Percentiles rank a stretch among this genome's conserved stretches.
Evolutionary conservation across 192 early-diverging fungal species (phyloP).

Genomic region (Mortierella hygrophila): DNA sequence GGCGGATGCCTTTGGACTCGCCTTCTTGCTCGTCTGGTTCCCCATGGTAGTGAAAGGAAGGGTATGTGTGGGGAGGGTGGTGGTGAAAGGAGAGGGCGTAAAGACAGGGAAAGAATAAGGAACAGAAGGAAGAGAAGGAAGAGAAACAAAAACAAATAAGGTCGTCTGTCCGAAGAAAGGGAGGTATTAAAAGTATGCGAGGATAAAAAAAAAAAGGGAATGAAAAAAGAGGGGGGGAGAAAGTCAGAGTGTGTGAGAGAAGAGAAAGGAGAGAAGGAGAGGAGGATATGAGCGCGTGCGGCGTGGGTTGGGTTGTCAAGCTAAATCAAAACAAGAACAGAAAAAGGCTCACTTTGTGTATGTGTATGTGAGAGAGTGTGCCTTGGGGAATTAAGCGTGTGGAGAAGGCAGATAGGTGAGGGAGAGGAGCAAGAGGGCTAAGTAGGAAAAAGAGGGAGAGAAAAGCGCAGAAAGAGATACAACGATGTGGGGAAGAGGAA

Average conservation of each 20-base stretch:
- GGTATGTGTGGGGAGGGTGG: no score
- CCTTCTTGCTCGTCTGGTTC: constrained; percentile 30
- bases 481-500: background rate
- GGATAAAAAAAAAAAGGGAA: background rate
- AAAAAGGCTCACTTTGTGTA: background rate
- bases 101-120: background rate
- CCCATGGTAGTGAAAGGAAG: constrained; percentile 13
- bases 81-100: background rate
- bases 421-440: background rate
- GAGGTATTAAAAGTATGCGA: background rate
- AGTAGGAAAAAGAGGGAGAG: background rate
- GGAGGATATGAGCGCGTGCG: no score
- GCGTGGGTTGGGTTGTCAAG: background rate
- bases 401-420: background rate
- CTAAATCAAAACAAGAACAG: no score
- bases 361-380: background rate
- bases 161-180: background rate
- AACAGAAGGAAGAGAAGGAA: background rate
- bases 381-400: background rate
- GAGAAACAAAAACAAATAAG: background rate
- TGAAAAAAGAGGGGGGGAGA: background rate
- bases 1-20: constrained; percentile 21
- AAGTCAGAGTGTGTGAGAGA: background rate
- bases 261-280: background rate
- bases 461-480: background rate